phyloP scores from a whole-genome alignment of 2,329 filamentous ascomycete species.

The Dactylellina drechsleri region DNA sequence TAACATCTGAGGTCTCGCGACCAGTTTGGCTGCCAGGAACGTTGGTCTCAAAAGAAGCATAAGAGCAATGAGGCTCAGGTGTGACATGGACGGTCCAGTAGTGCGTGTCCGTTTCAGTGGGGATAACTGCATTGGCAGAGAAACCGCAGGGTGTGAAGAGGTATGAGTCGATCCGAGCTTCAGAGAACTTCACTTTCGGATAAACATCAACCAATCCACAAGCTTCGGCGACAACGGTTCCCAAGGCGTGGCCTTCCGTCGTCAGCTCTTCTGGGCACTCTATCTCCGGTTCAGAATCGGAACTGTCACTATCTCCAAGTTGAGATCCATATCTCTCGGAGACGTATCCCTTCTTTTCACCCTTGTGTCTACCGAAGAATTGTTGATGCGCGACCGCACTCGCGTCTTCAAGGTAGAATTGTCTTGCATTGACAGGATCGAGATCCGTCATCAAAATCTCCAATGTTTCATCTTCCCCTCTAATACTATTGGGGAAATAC shows the following conservation, averaged over 20 bases:
- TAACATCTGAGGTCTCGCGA: constrained; percentile 86
- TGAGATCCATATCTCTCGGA: constrained; percentile 80
- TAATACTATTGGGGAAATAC: constrained; percentile 70
- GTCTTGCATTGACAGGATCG: constrained; percentile 74
- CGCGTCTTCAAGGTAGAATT: constrained; percentile 81
- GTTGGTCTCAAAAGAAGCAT: constrained; percentile 98
- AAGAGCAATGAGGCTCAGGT: constrained; percentile 95
- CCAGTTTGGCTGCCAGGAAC: constrained; percentile 89
- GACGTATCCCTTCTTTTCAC: constrained; percentile 70
- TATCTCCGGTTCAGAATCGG: constrained; percentile 53
- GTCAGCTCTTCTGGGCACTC: constrained; percentile 76
- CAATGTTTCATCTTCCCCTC: constrained; percentile 75
- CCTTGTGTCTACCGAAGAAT: constrained; percentile 72
- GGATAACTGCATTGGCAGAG: constrained; percentile 94
- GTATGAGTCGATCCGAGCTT: constrained; percentile 93
- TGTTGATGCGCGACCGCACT: constrained; percentile 88
- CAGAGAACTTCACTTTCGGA: constrained; percentile 84
- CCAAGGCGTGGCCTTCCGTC: constrained; percentile 92
- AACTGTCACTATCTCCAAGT: constrained; percentile 53
- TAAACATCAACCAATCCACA: constrained; percentile 93
- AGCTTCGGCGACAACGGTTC: constrained; percentile 87
- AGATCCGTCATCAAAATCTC: constrained; percentile 79
- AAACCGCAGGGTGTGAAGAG: constrained; percentile 97
- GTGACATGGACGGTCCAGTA: constrained; percentile 99
- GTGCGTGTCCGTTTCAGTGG: constrained; percentile 77